A percentile compares a stretch with the other conserved stretches of the same genome.
These are phyloP conservation scores for Thermoascus crustaceus DNA, from an alignment of 2,329 filamentous ascomycete species.

Conservation along the genomic window DNA sequence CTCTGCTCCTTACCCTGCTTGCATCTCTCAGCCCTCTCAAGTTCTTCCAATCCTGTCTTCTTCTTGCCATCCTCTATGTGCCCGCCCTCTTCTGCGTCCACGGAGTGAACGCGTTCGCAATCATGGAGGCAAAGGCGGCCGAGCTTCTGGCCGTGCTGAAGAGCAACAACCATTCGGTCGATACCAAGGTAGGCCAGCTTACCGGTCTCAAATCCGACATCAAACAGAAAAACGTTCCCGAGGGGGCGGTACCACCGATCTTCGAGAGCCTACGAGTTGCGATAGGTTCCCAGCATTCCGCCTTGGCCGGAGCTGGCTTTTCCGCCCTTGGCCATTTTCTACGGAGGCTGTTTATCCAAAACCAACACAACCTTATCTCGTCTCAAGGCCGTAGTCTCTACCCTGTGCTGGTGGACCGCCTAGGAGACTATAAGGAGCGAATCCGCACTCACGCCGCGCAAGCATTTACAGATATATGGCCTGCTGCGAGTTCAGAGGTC, in stretches of 20 bases:
- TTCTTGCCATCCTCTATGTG: conserved; percentile 12
- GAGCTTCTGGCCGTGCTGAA: conserved; percentile 48
- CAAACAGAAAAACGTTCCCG: conserved; percentile 86
- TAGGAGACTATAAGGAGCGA: conserved; percentile 84
- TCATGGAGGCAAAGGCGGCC: conserved; percentile 51
- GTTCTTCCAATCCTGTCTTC: conserved; percentile 5
- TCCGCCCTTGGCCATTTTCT: conserved; percentile 81
- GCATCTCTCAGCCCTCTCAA: conserved; percentile 9
- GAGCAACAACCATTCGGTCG: conserved; percentile 58
- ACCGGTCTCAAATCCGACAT: conserved; percentile 75
- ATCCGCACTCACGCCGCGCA: conserved; percentile 66
- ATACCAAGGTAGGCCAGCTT: conserved; percentile 63
- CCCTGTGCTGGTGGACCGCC: conserved; percentile 69
- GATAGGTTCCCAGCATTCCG: conserved; percentile 66
- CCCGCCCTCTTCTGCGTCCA: conserved; percentile 9
- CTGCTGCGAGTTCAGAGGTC: conserved; percentile 60
- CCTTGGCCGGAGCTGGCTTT: conserved; percentile 73
- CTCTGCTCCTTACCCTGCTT: conserved; percentile 4
- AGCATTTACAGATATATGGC: conserved; percentile 69
- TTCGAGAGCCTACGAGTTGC: conserved; percentile 76
- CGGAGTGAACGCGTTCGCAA: conserved; percentile 8
- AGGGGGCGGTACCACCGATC: conserved; percentile 58
- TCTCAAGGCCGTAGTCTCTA: conserved; percentile 63
- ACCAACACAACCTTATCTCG: conserved; percentile 63
- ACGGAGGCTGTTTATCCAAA: conserved; percentile 77